Percentiles rank a stretch among this genome's conserved stretches.
Conservation (phyloP, 371 early-diverging fungal genomes). For the Syncephalis fuscata region DNA sequence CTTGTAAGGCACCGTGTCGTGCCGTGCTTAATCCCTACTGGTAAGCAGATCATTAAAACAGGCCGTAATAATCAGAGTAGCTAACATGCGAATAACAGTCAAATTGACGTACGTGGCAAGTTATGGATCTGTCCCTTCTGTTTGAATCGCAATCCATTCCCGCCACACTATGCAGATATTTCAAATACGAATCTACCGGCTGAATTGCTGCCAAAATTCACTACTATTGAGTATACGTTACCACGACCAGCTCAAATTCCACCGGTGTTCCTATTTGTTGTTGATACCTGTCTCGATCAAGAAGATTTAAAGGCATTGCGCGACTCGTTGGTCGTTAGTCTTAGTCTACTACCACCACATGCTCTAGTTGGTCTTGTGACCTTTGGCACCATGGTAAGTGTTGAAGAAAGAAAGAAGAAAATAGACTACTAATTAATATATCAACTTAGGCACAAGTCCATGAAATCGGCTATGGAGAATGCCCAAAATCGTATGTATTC, state of each 20-base stretch:
- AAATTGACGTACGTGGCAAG: constrained; percentile 86
- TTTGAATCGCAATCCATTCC: constrained; percentile 91
- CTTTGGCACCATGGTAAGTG: constrained; percentile 94
- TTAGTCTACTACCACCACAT: constrained; percentile 85
- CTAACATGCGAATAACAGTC: constrained; percentile 43
- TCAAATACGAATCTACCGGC: constrained; percentile 88
- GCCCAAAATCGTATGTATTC: constrained; percentile 96
- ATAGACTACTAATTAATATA: not conserved
- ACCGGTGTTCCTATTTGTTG: constrained; percentile 94
- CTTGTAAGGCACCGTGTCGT: constrained; percentile 92
- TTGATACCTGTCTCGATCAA: constrained; percentile 92
- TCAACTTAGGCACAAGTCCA: constrained; percentile 67
- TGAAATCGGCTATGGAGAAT: constrained; percentile 86
- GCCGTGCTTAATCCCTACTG: constrained; percentile 97
- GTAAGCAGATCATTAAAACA: constrained; percentile 24
- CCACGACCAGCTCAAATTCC: constrained; percentile 63
- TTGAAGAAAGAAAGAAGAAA: not conserved
- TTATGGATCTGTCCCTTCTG: constrained; percentile 99
- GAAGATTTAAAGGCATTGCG: constrained; percentile 95
- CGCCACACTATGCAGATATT: constrained; percentile 97
- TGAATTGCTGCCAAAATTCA: constrained; percentile 89
- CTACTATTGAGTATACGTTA: constrained; percentile 96
- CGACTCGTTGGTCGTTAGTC: constrained; percentile 77
- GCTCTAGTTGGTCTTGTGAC: constrained; percentile 95
- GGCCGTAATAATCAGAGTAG: too few relatives aligned